phyloP scores from a whole-genome alignment of 345 rosid genomes.

The Eucalyptus camaldulensis region DNA sequence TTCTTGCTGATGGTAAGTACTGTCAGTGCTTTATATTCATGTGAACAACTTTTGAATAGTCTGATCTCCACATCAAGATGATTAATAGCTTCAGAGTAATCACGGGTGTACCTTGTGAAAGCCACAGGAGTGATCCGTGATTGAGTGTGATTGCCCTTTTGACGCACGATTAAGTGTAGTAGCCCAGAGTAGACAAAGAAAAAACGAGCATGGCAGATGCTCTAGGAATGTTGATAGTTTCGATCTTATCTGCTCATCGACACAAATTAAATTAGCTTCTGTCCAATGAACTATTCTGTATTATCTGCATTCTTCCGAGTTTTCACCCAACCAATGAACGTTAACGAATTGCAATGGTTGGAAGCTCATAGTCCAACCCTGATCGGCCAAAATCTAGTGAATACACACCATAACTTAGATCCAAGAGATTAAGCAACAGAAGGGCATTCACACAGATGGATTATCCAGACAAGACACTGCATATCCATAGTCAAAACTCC shows the following conservation, averaged over 20 bases:
- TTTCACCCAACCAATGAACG: not conserved
- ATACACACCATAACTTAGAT: not conserved
- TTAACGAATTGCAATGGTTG: not conserved
- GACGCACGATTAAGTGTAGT: not conserved
- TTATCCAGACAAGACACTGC: not conserved
- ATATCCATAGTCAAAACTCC: not conserved
- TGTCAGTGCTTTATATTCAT: not conserved
- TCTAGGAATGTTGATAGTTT: not conserved
- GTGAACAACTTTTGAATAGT: not conserved
- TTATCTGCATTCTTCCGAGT: not conserved
- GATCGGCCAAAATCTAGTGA: not conserved
- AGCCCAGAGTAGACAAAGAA: not conserved
- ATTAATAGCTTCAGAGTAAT: not conserved
- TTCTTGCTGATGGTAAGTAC: not conserved
- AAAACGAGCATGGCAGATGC: not conserved
- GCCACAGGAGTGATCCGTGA: not conserved
- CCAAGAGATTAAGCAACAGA: not conserved
- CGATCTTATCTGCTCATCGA: not conserved
- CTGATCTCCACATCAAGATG: not conserved
- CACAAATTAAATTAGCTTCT: not conserved
- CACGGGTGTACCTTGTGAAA: not conserved
- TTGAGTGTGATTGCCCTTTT: not conserved
- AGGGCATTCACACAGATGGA: not conserved
- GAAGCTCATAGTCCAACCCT: not conserved
- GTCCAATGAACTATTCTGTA: not conserved